Base-by-base conservation (phyloP, 108 stramenopile genomes). In the Mediolabrus comicus region DNA sequence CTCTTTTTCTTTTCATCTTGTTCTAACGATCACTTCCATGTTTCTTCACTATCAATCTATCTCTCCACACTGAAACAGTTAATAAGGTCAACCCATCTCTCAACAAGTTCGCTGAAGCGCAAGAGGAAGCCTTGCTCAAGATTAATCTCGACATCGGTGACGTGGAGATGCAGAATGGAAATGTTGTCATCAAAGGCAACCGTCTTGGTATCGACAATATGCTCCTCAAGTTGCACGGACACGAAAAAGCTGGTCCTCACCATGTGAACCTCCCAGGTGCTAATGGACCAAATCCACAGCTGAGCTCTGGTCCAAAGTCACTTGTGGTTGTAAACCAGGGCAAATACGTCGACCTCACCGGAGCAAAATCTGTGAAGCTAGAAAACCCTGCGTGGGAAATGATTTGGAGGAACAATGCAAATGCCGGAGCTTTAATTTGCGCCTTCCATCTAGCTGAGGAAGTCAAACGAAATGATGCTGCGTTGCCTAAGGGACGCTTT, bases 301-400 rank as follows among this genome's bases (percentile, higher is more conserved):
- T 87, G 30, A 84, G 83, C 39, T 79, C 77, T 36, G 89, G 89
- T 4, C 41, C 72, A 3, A 81, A 66, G 24, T 51, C 59, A 4
- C 72, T 77, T 5, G 10, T 17, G 41, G 41, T 87, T 1, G 59
- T 79, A 12, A 64, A 80, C 11, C 34, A 70, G 17, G 86, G 84
- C 2, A 62, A 56, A 8, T 85, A 72, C 56, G 56, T 87, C 4
- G 78, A 78, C 31, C 56, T 84, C 31, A 35, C 43, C 0, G 89
- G 89, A 16, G 56, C 59, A 5, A 27, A 79, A 7, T 24, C 2
- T 19, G 81, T 84, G 58, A 58, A 66, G 26, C 38, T 82, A 5
- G 41, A 70, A n/a, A 61, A 86, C 31, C 83, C 82, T 13, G 83
- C 72, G 27, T 90, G 86, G 86, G 89, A 90, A 58, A 72, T 90